These are phyloP conservation scores for Scutellaria minor DNA, from an alignment of 257 asterid species.

Conservation along the genomic window DNA sequence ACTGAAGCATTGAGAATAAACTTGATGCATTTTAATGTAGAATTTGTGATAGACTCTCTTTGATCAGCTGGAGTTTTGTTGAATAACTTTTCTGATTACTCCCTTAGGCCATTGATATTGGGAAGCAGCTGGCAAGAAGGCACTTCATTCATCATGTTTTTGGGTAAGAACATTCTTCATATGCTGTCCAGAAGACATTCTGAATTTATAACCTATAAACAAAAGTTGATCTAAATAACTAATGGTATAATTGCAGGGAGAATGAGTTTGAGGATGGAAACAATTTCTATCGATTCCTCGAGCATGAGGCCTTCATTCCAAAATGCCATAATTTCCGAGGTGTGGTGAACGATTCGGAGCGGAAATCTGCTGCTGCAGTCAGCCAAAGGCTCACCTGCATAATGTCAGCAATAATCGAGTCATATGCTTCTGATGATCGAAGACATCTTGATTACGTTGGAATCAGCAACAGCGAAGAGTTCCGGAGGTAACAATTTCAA, in stretches of 20 bases:
- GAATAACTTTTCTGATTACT: constrained; percentile 14
- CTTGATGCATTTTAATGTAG: background rate
- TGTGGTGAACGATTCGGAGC: constrained; percentile 64
- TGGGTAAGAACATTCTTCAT: constrained; percentile 59
- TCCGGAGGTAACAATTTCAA: constrained; percentile 60
- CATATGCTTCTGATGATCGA: constrained; percentile 75
- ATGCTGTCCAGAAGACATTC: background rate
- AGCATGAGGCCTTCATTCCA: constrained; percentile 82
- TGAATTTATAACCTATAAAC: background rate
- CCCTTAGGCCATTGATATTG: constrained; percentile 76
- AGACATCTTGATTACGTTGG: constrained; percentile 65
- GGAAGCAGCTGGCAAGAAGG: constrained; percentile 73
- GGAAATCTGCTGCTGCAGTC: constrained; percentile 55
- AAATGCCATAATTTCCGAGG: constrained; percentile 88
- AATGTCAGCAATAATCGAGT: constrained; percentile 87
- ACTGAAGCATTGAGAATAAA: background rate
- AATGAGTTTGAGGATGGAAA: constrained; percentile 90
- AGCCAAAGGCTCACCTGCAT: constrained; percentile 64
- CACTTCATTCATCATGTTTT: constrained; percentile 87
- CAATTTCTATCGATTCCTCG: constrained; percentile 80
- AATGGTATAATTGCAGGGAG: constrained; percentile 52
- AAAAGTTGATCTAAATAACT: background rate
- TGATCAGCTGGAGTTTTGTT: background rate
- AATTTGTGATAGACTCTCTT: background rate
- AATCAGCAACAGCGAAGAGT: constrained; percentile 97